Conservation (phyloP, 805 yeast species). For the Wickerhamomyces bovis region DNA sequence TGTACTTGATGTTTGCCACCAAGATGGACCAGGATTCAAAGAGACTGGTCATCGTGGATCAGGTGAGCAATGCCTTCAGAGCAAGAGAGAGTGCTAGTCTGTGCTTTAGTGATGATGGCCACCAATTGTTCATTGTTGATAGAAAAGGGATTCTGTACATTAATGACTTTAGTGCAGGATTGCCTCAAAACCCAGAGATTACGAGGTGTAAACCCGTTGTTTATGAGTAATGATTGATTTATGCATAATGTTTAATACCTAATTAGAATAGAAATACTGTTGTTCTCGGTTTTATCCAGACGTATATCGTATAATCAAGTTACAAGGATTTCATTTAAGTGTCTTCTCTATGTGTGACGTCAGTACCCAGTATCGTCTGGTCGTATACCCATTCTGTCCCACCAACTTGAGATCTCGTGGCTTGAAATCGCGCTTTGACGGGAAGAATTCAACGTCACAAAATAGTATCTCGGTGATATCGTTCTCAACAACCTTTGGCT, state of each 20-base stretch:
- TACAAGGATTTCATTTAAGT: too few species aligned
- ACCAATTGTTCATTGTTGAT: conserved; percentile 68
- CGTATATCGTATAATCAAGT: too few species aligned
- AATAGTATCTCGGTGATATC: neutral
- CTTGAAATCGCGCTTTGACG: neutral
- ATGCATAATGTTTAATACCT: too few species aligned
- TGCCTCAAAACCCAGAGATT: conserved; percentile 36
- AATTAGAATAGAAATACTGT: too few species aligned
- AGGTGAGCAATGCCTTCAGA: conserved; percentile 69
- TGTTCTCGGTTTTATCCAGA: too few species aligned
- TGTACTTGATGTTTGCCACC: conserved; percentile 62
- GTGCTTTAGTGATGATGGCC: conserved; percentile 75
- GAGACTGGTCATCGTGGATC: conserved; percentile 51
- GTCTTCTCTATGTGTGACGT: neutral
- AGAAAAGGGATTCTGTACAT: conserved; percentile 74
- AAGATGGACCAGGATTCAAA: conserved; percentile 51
- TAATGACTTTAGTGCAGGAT: conserved; percentile 84
- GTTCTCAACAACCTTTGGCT: neutral
- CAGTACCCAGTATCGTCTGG: too few species aligned
- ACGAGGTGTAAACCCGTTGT: conserved; percentile 7
- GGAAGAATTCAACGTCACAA: too few species aligned
- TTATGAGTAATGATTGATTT: neutral
- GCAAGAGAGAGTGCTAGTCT: conserved; percentile 74
- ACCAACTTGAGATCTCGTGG: too few species aligned
- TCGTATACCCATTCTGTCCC: neutral